phyloP scores from a whole-genome alignment of 2,329 filamentous ascomycete genomes.

The Hysterium pulicare region DNA sequence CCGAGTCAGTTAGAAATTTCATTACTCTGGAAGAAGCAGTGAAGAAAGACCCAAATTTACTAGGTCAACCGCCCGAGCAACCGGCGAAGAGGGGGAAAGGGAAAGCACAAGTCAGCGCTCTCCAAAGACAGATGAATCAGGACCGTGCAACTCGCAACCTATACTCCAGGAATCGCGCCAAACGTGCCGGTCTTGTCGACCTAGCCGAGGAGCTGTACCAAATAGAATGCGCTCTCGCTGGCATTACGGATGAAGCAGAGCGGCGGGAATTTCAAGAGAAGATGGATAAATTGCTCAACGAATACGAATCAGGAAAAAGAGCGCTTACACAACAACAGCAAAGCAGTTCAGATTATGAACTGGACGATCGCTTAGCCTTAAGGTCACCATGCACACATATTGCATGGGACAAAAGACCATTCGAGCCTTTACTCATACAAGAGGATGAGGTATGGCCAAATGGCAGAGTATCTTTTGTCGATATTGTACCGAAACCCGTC shows the following conservation, averaged over 20 bases:
- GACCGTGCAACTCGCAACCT: background rate
- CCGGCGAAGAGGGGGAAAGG: background rate
- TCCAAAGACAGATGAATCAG: background rate
- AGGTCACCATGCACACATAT: slow-evolving; percentile 16
- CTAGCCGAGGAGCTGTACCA: slow-evolving; percentile 25
- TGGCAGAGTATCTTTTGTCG: slow-evolving; percentile 57
- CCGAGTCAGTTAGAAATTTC: slow-evolving; percentile 8
- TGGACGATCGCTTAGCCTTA: slow-evolving; percentile 29
- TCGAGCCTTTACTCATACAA: slow-evolving; percentile 63
- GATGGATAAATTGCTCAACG: slow-evolving; percentile 40
- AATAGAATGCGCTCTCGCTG: slow-evolving; percentile 24
- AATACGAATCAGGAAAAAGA: slow-evolving; percentile 12
- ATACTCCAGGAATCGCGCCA: background rate
- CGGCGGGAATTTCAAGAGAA: slow-evolving; percentile 31
- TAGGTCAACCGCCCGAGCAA: background rate
- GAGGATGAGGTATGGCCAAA: slow-evolving; percentile 66
- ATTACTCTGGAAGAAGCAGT: slow-evolving; percentile 8
- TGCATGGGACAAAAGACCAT: slow-evolving; percentile 65
- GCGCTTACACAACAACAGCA: background rate
- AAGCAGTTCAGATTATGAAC: slow-evolving; percentile 6
- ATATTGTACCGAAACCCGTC: slow-evolving; percentile 58
- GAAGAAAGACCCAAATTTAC: slow-evolving; percentile 4
- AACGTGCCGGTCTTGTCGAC: slow-evolving; percentile 9
- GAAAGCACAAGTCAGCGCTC: background rate
- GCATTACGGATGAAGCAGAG: slow-evolving; percentile 16